Base-by-base conservation (phyloP, 176 grass and related monocot genomes). In the Miscanthus lutarioriparius region DNA sequence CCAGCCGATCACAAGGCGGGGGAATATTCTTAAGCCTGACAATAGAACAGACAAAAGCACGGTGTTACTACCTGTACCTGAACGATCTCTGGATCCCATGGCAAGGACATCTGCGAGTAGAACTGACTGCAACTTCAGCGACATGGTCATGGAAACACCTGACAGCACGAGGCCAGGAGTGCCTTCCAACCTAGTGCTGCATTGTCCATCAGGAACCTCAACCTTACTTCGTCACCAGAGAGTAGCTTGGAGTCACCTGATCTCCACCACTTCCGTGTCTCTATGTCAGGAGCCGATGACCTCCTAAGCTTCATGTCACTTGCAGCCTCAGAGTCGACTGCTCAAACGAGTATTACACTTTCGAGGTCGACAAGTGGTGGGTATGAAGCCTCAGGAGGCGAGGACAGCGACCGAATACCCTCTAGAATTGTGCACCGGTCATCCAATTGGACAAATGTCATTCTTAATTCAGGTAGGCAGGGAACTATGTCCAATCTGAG, bases 161-260 rank as follows among this genome's bases (percentile, higher is more conserved):
- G 43, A 80, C 49, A 92, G 85, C 87, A 95, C 5, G 96, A 95
- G 80, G 96, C 93, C 11, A 93, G 93, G 71, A 95, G 87, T 22
- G 81, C 74, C 5, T 96, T 93, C 61, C 84, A 91, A 61, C 88
- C 86, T 1, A 87, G 84, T 56, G 45, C 41, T 28, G 70, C 67
- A 45, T 79, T 74, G 0, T 86, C 91, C 43, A 70, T 75, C 58
- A 76, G 79, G 69, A 88, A 62, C 38, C 44, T 84, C 54, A 88
- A 62, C 32, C 25, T 84, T 65, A 75, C 67, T 47, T 89, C 81
- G 47, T 96, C 94, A 5, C 94, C 94, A 0, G 84, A 91, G 23
- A 96, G 94, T 33, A 96, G 94, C 61, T 71, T 96, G 41, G 94
- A 91, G 28, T 93, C 94, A 0, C 94, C 94, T 49, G 94, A 96